phyloP scores from a whole-genome alignment of 2,329 filamentous ascomycete genomes.

The Colletotrichum musicola region DNA sequence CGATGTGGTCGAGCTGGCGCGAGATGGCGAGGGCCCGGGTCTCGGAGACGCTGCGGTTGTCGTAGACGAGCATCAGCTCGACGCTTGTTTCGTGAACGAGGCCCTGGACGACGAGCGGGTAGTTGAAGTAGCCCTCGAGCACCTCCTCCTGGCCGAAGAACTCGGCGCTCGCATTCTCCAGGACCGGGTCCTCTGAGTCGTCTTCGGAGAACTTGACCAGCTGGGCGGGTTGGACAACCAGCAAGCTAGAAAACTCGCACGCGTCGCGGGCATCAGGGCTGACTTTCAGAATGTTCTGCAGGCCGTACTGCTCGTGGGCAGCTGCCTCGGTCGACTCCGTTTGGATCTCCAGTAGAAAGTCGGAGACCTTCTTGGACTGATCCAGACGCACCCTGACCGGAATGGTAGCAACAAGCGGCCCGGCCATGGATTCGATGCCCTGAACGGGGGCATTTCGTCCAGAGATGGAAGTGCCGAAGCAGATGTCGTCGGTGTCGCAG shows the following conservation, averaged over 20 bases:
- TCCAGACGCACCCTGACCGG: conserved; percentile 37
- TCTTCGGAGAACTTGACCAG: conserved; percentile 23
- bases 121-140: conserved; percentile 21
- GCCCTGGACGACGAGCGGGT: conserved; percentile 8
- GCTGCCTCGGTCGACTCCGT: conserved; percentile 36
- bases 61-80: conserved; percentile 5
- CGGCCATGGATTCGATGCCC: conserved; percentile 42
- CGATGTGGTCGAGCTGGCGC: conserved; percentile 29
- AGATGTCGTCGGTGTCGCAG: conserved; percentile 40
- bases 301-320: conserved; percentile 41
- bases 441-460: conserved; percentile 43
- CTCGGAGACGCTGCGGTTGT: background rate
- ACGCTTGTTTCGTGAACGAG: conserved; percentile 5
- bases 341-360: conserved; percentile 41
- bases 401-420: conserved; percentile 42
- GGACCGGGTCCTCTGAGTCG: background rate
- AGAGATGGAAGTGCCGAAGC: conserved; percentile 44
- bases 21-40: conserved; percentile 14
- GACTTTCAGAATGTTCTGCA: conserved; percentile 41
- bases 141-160: conserved; percentile 13
- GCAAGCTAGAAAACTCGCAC: conserved; percentile 26
- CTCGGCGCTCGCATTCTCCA: conserved; percentile 6
- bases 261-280: conserved; percentile 34
- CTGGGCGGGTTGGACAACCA: conserved; percentile 36
- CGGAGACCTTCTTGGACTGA: conserved; percentile 25